A percentile compares a stretch with the other conserved stretches of the same genome.
phyloP scores from a whole-genome alignment of 2,329 filamentous ascomycete species.

The Sarocladiaceae sp. region DNA sequence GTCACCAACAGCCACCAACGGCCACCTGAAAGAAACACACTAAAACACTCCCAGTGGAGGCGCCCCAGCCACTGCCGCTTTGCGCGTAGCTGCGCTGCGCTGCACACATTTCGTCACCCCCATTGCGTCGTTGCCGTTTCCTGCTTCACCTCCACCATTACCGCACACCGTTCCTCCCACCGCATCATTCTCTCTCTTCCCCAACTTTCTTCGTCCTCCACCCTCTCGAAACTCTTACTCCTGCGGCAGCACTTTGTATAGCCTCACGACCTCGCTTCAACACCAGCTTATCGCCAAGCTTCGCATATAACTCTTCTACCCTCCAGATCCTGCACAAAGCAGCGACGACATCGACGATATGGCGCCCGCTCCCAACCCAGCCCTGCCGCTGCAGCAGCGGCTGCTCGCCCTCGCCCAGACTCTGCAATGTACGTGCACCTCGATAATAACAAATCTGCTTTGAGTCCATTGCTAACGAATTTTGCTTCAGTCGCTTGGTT shows the following conservation, averaged over 20 bases:
- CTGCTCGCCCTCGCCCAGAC: conserved; percentile 78
- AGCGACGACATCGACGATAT: conserved; percentile 31
- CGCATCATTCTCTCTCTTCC: not conserved
- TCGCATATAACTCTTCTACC: not conserved
- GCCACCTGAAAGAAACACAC: not conserved
- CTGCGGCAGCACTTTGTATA: no score
- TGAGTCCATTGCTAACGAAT: no score
- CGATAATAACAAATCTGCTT: no score
- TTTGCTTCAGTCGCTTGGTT: conserved; percentile 83
- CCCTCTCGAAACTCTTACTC: not conserved
- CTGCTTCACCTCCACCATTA: conserved; percentile 8
- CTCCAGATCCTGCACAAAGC: not conserved
- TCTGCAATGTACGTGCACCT: conserved; percentile 71
- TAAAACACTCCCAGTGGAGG: conserved; percentile 5
- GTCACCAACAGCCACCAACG: not conserved
- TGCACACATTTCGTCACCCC: conserved; percentile 9
- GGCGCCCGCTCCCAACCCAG: conserved; percentile 64
- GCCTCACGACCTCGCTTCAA: not conserved
- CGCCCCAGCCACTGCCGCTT: not conserved
- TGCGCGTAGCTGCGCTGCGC: not conserved
- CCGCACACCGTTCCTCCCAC: not conserved
- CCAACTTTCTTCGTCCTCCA: not conserved
- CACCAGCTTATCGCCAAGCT: not conserved
- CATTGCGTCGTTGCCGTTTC: not conserved
- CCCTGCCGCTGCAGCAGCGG: conserved; percentile 68